Conservation (phyloP, 1,284 basidiomycete species). For the Apiotrichum veenhuisii region DNA sequence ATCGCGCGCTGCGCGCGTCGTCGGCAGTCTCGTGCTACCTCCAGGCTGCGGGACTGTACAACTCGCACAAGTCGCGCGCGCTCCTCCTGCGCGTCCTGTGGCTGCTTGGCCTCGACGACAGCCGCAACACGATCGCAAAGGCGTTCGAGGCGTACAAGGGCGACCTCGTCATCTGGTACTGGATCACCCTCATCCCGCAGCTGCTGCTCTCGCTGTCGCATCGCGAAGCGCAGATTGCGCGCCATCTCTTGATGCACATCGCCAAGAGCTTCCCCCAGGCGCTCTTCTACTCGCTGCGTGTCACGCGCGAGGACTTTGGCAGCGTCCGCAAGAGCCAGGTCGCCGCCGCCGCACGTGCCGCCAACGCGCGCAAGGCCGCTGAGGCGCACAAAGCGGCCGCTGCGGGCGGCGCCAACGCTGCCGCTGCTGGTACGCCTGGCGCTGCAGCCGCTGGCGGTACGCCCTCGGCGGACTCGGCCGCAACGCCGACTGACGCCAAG, state of each 20-base stretch:
- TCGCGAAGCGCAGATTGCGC: constrained; percentile 87
- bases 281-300: constrained; percentile 91
- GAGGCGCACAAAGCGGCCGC: constrained; percentile 46
- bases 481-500: constrained; percentile 18
- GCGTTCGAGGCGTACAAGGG: constrained; percentile 97
- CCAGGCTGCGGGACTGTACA: constrained; percentile 94
- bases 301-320: constrained; percentile 81
- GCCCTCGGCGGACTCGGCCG: constrained; percentile 8
- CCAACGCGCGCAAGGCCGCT: constrained; percentile 24
- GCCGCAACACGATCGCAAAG: constrained; percentile 63
- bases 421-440: constrained; percentile 49
- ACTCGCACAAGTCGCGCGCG: constrained; percentile 88
- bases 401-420: constrained; percentile 31
- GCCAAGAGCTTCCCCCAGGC: constrained; percentile 96
- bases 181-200: constrained; percentile 97
- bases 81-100: constrained; percentile 89
- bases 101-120: constrained; percentile 93
- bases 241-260: constrained; percentile 82
- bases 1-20: constrained; percentile 65
- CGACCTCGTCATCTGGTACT: constrained; percentile 96
- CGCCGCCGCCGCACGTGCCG: constrained; percentile 14
- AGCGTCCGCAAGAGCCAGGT: constrained; percentile 46
- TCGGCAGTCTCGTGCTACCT: constrained; percentile 97
- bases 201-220: constrained; percentile 86
- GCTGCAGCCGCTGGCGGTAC: constrained; percentile 43